Conservation (phyloP, 768 basidiomycete genomes). For the Flagelloscypha sp. region DNA sequence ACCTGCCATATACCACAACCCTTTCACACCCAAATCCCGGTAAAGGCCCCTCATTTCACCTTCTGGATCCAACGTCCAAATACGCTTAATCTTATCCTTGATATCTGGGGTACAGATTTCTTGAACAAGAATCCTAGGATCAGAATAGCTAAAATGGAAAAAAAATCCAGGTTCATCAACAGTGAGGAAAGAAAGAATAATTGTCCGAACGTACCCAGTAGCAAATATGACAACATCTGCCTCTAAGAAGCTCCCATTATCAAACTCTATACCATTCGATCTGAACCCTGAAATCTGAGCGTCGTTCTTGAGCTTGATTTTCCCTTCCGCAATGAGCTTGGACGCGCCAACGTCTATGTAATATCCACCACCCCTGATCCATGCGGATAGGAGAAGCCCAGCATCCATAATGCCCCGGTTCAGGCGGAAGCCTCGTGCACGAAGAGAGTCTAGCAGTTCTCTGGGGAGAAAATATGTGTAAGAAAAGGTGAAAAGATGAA, state of each 20-base stretch:
- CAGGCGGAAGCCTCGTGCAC: conserved; percentile 47
- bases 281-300: conserved; percentile 38
- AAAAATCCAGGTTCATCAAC: background rate
- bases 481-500: background rate
- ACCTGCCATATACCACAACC: conserved; percentile 58
- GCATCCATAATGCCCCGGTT: conserved; percentile 42
- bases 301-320: conserved; percentile 65
- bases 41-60: conserved; percentile 48
- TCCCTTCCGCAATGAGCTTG: conserved; percentile 55
- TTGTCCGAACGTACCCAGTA: conserved; percentile 36
- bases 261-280: conserved; percentile 35
- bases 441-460: conserved; percentile 46
- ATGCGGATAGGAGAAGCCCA: conserved; percentile 43
- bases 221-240: conserved; percentile 55
- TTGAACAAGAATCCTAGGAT: conserved; percentile 29
- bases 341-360: conserved; percentile 58
- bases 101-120: conserved; percentile 40
- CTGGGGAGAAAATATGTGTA: conserved; percentile 15
- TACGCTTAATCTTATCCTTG: conserved; percentile 35
- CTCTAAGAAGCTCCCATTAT: conserved; percentile 35
- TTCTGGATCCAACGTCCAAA: conserved; percentile 62
- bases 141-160: conserved; percentile 4
- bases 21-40: conserved; percentile 42
- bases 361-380: conserved; percentile 49
- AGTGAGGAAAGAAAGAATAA: background rate